A percentile compares a stretch with the other conserved stretches of the same genome.
These are phyloP conservation scores for Yamadazyma endophytica DNA, from an alignment of 805 yeast species.

Conservation along the genomic window DNA sequence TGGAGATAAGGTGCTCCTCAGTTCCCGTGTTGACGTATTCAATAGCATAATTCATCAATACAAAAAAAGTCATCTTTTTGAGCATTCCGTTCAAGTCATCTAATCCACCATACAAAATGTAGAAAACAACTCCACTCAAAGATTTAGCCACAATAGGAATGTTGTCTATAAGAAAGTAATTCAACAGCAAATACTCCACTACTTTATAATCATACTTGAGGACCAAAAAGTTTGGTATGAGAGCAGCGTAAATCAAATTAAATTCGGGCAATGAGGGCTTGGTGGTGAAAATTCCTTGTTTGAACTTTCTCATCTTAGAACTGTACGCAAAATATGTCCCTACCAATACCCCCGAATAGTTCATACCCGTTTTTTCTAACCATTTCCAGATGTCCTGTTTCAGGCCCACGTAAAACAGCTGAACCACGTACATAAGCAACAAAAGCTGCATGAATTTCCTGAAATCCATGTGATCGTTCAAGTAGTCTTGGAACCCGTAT, in stretches of 20 bases:
- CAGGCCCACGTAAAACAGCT: conserved; percentile 25
- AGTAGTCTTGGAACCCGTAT: conserved; percentile 33
- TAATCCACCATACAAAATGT: conserved; percentile 24
- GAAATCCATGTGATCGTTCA: conserved; percentile 29
- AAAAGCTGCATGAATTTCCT: conserved; percentile 29
- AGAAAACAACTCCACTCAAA: conserved; percentile 26
- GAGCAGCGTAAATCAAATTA: conserved; percentile 29
- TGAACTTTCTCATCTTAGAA: conserved; percentile 13
- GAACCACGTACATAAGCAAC: conserved; percentile 23
- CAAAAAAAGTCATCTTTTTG: conserved; percentile 19
- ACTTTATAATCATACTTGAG: conserved; percentile 7
- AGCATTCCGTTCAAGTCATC: conserved; percentile 11
- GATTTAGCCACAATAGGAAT: conserved; percentile 21
- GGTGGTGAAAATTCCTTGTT: conserved; percentile 9
- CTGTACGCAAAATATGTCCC: conserved; percentile 26
- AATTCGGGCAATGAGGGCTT: conserved; percentile 33
- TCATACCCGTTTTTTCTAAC: conserved; percentile 25
- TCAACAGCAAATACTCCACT: conserved; percentile 27
- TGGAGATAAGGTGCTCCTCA: conserved; percentile 10
- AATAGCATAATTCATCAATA: conserved; percentile 19
- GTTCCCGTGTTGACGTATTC: conserved; percentile 25
- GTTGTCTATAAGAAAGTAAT: conserved; percentile 28
- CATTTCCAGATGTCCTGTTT: conserved; percentile 15
- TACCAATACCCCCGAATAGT: conserved; percentile 26
- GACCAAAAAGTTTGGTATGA: conserved; percentile 29